These are phyloP conservation scores for Penicillium psychrosexuale DNA, from an alignment of 2,329 filamentous ascomycete genomes.

Conservation along the genomic window DNA sequence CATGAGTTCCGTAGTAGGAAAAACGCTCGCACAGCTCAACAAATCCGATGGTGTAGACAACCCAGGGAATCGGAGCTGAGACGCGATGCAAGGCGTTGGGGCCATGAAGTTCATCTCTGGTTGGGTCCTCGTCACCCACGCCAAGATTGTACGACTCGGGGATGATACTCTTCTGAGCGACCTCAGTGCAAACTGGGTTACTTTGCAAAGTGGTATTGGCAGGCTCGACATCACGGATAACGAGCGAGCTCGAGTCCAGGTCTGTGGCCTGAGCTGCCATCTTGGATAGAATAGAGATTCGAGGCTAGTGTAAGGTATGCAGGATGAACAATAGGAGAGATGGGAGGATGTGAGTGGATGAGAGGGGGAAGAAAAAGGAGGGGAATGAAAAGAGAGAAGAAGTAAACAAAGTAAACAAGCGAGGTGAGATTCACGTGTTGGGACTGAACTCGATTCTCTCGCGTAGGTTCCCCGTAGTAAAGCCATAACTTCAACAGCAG, in stretches of 20 bases:
- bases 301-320: background rate
- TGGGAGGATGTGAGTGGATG: background rate
- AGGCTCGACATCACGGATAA: background rate
- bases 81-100: slow-evolving; percentile 27
- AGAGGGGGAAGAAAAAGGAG: no score
- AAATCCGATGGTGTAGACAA: slow-evolving; percentile 67
- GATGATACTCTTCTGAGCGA: background rate
- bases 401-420: background rate
- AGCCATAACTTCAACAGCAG: background rate
- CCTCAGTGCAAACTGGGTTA: background rate
- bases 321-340: background rate
- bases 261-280: background rate
- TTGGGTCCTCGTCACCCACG: background rate
- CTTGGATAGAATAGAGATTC: background rate
- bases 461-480: background rate
- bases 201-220: background rate
- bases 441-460: background rate
- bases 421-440: background rate
- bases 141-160: background rate
- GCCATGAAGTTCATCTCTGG: background rate
- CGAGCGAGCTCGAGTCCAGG: background rate
- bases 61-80: slow-evolving; percentile 54
- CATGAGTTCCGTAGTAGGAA: slow-evolving; percentile 66
- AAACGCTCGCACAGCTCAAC: slow-evolving; percentile 74
- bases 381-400: background rate